phyloP scores from a whole-genome alignment of 1,139 yeast genomes.

The Torulaspora globosa region DNA sequence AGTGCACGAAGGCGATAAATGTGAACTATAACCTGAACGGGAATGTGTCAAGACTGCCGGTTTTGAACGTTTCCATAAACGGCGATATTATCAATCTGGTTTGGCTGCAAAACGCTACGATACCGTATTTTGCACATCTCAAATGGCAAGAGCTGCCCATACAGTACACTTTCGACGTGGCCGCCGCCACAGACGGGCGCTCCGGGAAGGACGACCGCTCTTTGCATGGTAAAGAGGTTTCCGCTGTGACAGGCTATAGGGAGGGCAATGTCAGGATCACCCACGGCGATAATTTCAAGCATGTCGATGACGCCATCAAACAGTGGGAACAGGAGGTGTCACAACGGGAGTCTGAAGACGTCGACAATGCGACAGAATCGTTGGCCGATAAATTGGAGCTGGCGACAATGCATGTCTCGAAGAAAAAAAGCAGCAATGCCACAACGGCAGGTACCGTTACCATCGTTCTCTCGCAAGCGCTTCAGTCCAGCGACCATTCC shows the following conservation, averaged over 20 bases:
- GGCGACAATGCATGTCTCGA: constrained; percentile 18
- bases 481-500: constrained; percentile 66
- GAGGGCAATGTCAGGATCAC: constrained; percentile 66
- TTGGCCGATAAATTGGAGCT: constrained; percentile 54
- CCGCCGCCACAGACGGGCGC: constrained; percentile 23
- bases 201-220: constrained; percentile 38
- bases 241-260: constrained; percentile 63
- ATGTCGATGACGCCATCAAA: constrained; percentile 42
- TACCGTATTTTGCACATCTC: constrained; percentile 60
- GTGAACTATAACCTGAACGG: constrained; percentile 2
- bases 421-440: constrained; percentile 17
- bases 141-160: constrained; percentile 47
- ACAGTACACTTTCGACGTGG: constrained; percentile 30
- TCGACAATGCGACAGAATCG: constrained; percentile 43
- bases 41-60: constrained; percentile 16
- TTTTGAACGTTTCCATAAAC: constrained; percentile 45
- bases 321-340: constrained; percentile 43
- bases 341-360: constrained; percentile 32
- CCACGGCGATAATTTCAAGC: constrained; percentile 60
- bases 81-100: constrained; percentile 46
- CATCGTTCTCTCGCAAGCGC: constrained; percentile 63
- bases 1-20: constrained; percentile 44
- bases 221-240: constrained; percentile 60
- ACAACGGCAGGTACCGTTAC: constrained; percentile 61
- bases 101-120: constrained; percentile 71